phyloP scores from a whole-genome alignment of 2,329 filamentous ascomycete species.

The Aspergillus puulaauensis region DNA sequence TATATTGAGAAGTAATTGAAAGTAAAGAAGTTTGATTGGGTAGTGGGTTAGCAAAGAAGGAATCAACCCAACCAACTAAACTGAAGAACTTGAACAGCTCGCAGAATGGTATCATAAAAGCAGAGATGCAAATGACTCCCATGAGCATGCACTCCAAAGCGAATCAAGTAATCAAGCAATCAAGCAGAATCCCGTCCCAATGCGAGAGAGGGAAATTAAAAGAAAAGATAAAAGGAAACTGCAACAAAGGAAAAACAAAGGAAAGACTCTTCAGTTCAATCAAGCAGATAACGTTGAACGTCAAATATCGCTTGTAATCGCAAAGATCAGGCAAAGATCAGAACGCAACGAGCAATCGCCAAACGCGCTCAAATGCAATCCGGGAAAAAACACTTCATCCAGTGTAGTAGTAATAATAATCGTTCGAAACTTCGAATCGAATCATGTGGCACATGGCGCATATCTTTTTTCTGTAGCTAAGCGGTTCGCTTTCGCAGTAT shows the following conservation, averaged over 20 bases:
- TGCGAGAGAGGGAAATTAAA: constrained; percentile 15
- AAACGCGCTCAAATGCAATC: constrained; percentile 39
- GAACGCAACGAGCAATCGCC: constrained; percentile 27
- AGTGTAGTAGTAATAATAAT: background rate
- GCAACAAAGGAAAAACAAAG: constrained; percentile 17
- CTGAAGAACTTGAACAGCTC: constrained; percentile 12
- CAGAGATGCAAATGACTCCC: constrained; percentile 27
- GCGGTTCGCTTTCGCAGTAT: constrained; percentile 63
- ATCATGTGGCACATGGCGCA: background rate
- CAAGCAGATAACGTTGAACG: constrained; percentile 17
- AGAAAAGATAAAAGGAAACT: constrained; percentile 1
- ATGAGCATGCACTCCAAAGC: constrained; percentile 21
- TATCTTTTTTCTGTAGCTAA: constrained; percentile 21
- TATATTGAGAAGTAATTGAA: background rate
- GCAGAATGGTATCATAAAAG: constrained; percentile 41
- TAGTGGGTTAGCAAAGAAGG: constrained; percentile 21
- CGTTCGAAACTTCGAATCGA: background rate
- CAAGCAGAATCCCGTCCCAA: constrained; percentile 26
- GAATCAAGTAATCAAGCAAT: constrained; percentile 1
- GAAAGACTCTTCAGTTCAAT: constrained; percentile 21
- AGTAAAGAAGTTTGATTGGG: constrained; percentile 14
- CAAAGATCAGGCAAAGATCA: constrained; percentile 16
- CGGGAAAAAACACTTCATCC: constrained; percentile 12
- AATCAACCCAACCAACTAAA: constrained; percentile 19
- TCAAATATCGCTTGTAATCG: constrained; percentile 3